Percentiles rank a stretch among this genome's conserved stretches.
Evolutionary conservation across 306 rosid genomes (phyloP).

Genomic region (Ormosia semicastrata): DNA sequence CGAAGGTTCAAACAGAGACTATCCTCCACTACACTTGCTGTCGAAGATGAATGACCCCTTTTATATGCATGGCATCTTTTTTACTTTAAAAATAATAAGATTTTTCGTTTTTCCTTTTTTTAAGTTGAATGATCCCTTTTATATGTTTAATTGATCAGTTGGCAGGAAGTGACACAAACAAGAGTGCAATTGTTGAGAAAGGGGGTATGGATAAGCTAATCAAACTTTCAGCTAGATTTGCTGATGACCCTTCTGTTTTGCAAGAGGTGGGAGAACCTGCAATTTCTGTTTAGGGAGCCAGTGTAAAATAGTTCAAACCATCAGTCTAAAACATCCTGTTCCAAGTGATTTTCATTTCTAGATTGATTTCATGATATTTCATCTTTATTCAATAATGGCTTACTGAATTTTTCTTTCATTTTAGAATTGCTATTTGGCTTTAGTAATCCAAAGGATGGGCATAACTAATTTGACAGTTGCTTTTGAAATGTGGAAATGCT

Average conservation of each 20-base stretch:
- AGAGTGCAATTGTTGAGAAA: constrained; percentile 70
- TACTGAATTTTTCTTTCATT: not conserved
- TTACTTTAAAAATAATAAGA: not conserved
- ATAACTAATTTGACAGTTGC: not conserved
- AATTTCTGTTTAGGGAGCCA: constrained; percentile 16
- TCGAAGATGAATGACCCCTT: not conserved
- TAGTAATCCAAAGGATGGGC: not conserved
- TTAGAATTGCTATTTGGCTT: not conserved
- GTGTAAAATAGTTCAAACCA: not conserved
- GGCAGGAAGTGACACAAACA: constrained; percentile 92
- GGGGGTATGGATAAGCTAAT: constrained; percentile 77
- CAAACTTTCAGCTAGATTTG: constrained; percentile 70
- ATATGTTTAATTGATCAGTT: constrained; percentile 50
- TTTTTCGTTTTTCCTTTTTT: not conserved
- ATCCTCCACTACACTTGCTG: not conserved
- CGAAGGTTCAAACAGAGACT: not conserved
- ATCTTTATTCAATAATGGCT: not conserved
- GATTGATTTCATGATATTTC: constrained; percentile 15
- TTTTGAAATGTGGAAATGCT: not conserved
- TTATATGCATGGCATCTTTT: not conserved
- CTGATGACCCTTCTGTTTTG: constrained; percentile 74
- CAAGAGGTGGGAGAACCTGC: constrained; percentile 75
- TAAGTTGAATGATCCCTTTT: constrained; percentile 18
- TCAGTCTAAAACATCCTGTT: constrained; percentile 14
- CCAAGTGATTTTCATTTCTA: not conserved